Percentiles rank a stretch among this genome's conserved stretches.
Evolutionary conservation across 495 filamentous ascomycete genomes (phyloP).

Genomic region (Usnea hakonensis): DNA sequence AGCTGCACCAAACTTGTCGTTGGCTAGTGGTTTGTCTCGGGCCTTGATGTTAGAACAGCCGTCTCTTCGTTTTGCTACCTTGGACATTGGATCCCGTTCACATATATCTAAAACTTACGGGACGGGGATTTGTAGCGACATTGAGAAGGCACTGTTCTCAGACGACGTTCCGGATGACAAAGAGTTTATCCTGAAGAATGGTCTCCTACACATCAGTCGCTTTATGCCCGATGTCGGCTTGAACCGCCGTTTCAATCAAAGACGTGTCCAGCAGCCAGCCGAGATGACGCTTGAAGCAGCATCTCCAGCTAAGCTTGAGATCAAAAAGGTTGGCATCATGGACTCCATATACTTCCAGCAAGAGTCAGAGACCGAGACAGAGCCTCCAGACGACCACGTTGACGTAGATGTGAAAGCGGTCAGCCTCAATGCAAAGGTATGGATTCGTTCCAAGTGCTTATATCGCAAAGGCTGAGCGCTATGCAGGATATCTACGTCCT

Average conservation of each 20-base stretch:
- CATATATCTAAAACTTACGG: not conserved
- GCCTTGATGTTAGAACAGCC: not conserved
- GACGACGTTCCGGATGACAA: not conserved
- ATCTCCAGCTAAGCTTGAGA: not conserved
- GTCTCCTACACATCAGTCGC: not conserved
- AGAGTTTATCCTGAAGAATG: not conserved
- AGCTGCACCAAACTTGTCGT: not conserved
- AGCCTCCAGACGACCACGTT: not conserved
- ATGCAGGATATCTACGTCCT: conserved; percentile 17
- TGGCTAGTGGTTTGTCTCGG: not conserved
- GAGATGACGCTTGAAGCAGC: not conserved
- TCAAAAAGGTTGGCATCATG: not conserved
- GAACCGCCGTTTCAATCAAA: not conserved
- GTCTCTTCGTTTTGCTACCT: not conserved
- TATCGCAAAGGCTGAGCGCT: not conserved
- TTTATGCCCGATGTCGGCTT: not conserved
- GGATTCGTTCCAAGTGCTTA: not conserved
- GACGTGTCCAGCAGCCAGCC: not conserved
- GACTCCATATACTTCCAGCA: not conserved
- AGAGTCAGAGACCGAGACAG: not conserved
- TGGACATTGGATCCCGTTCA: not conserved
- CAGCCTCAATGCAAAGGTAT: conserved; percentile 17
- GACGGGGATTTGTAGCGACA: not conserved
- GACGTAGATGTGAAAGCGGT: not conserved
- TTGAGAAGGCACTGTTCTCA: not conserved